phyloP scores from a whole-genome alignment of 164 flowering plant genomes.

The Magnolia sinica region DNA sequence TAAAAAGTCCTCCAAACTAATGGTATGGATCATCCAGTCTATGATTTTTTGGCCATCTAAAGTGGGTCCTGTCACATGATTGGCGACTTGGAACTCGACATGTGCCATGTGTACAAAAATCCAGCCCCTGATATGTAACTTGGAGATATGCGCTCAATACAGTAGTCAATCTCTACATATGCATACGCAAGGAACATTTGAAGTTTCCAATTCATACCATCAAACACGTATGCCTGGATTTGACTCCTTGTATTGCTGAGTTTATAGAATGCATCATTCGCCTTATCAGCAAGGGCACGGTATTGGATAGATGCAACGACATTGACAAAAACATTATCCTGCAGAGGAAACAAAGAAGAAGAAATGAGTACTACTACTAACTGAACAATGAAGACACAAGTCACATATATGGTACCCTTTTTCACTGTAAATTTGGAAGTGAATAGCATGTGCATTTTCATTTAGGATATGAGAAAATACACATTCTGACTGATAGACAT shows the following conservation, averaged over 20 bases:
- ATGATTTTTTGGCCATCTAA: not conserved
- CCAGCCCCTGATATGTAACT: too few relatives aligned
- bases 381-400: not conserved
- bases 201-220: slow-evolving; percentile 39
- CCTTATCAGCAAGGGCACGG: slow-evolving; percentile 61
- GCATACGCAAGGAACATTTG: not conserved
- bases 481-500: too few relatives aligned
- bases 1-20: too few relatives aligned
- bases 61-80: not conserved
- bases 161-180: too few relatives aligned
- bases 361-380: not conserved
- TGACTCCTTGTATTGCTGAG: slow-evolving; percentile 63
- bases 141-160: too few relatives aligned
- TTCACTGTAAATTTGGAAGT: too few relatives aligned
- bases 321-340: slow-evolving; percentile 85
- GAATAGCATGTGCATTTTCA: too few relatives aligned
- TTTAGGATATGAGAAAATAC: too few relatives aligned
- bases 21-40: not conserved
- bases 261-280: slow-evolving; percentile 70
- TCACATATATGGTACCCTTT: not conserved
- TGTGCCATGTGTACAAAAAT: too few relatives aligned
- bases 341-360: slow-evolving; percentile 14
- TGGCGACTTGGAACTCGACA: too few relatives aligned
- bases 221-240: slow-evolving; percentile 80
- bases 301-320: slow-evolving; percentile 77